Base-by-base conservation (phyloP, 768 basidiomycete species). In the Boletellus sp. region DNA sequence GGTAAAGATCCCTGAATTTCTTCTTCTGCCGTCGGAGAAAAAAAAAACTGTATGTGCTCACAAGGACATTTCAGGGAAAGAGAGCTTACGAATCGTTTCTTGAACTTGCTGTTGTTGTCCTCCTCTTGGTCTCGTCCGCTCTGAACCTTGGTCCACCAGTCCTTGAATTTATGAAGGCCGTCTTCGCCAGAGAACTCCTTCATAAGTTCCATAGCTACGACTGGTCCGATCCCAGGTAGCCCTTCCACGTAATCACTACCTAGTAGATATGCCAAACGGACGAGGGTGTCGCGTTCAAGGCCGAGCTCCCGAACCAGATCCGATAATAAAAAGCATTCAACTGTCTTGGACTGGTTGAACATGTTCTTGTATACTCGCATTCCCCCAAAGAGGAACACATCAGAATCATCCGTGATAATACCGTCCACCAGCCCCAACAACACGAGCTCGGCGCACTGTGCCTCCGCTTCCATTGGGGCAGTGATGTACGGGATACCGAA, bases 331-430 rank as follows among this genome's bases (percentile, higher is more conserved):
- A 96, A 99, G 64, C 93, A 94, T 69, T 99, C 96, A 47, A 97
- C 96, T 4, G 94, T 97, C 75, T 98, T 97, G 42, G 90, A 89
- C 69, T 98, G 95, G 66, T 98, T 97, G 74, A 99, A 99, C 89
- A 99, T 95, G 67, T 99, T 98, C 72, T 95, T 96, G 78, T 89
- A 96, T 17, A 98, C 91, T n/a, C 93, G 85, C 56, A 80, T 71
- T 20, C 92, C 95, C 28, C 96, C 96, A 58, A 99, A 99, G 42
- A 99, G 84, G 71, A 99, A 99, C 42, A 98, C 94, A 63, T 99
- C 96, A 5, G 93, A 96, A 68, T 99, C 96, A 66, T 99, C 96
- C 0, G 96, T 99, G 66, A 99, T 98, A 47, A 99, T 88, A 0
- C 96, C 96, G 55, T 99, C 94, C 33, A 96, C 95, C 24, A 98